phyloP scores from a whole-genome alignment of 2,329 filamentous ascomycete genomes.

The Rhinocladiella similis region DNA sequence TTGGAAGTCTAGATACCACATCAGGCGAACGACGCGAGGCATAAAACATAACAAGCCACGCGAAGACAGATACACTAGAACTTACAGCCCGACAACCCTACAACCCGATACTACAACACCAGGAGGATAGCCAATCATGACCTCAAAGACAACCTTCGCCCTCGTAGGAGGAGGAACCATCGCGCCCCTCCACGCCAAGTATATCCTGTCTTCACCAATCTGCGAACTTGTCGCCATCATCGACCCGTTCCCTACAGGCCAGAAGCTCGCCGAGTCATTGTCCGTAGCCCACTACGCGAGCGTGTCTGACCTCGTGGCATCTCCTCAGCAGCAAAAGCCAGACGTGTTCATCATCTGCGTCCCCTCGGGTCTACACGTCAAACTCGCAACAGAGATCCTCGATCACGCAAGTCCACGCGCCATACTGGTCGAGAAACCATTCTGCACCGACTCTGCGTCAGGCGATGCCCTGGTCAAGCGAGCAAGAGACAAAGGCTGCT shows the following conservation, averaged over 20 bases:
- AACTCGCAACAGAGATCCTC: conserved; percentile 1
- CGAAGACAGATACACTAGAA: no score
- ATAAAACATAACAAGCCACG: no score
- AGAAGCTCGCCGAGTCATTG: neutral
- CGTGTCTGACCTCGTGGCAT: neutral
- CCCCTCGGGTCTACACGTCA: neutral
- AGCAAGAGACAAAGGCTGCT: neutral
- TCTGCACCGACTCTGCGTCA: neutral
- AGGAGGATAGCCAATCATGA: no score
- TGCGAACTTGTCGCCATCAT: conserved; percentile 3
- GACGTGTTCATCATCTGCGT: conserved; percentile 9
- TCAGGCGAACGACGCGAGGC: no score
- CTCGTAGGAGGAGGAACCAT: conserved; percentile 2
- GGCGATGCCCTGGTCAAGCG: neutral
- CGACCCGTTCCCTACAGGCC: conserved; percentile 4
- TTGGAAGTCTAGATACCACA: no score
- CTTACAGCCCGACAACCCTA: no score
- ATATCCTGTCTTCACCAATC: neutral
- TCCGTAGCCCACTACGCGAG: neutral
- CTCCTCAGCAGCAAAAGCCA: neutral
- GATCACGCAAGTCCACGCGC: neutral
- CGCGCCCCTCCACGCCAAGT: conserved; percentile 1
- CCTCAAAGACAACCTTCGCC: neutral
- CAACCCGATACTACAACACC: no score
- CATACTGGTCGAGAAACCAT: conserved; percentile 8